Evolutionary conservation across 352 stramenopile species (phyloP), one percentile per base, ranked within the genome.

Genomic region (Aphanomyces stellatus): DNA sequence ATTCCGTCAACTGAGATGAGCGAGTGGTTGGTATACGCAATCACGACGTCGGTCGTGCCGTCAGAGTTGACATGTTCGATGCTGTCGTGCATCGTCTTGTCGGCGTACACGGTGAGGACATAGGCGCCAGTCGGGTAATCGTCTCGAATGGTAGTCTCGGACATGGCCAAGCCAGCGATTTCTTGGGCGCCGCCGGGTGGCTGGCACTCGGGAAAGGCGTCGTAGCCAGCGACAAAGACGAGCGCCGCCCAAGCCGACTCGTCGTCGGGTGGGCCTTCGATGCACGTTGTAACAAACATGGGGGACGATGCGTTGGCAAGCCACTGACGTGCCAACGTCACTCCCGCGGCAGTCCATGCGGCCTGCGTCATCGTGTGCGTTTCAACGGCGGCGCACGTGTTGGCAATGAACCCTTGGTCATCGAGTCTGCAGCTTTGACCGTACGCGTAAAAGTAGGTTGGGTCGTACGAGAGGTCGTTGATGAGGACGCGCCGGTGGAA

Each of bases 121-220:
- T 42, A 67, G n/a, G 31, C 60, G 46, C 59, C 59, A 13, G 19
- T 22, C 11, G 59, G 59, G 33, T 34, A 65, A 8, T 53, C 35
- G 13, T 42, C 6, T 22, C 28, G 28, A 15, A 49, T 30, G 1
- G 41, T 57, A 34, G 60, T 37, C 22, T 67, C 60, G 5, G 34
- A 30, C 28, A 60, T 67, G 60, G 33, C 49, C n/a, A 67, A 24
- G 1, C 60, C 60, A 17, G 25, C 28, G 31, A 67, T 35, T 1
- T 49, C 22, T 31, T 67, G 60, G 27, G 33, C 6, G 10, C 33
- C 33, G 4, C 25, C 2, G 10, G 22, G 2, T n/a, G 60, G 60
- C 25, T 49, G 22, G 43, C 60, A 67, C 25, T n/a, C 17, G 17
- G 60, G 60, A 28, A 49, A 67, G 4, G 19, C 8, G 15, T 11